Base-by-base conservation (phyloP, 129 eudicot genomes). In the Arctium lappa region DNA sequence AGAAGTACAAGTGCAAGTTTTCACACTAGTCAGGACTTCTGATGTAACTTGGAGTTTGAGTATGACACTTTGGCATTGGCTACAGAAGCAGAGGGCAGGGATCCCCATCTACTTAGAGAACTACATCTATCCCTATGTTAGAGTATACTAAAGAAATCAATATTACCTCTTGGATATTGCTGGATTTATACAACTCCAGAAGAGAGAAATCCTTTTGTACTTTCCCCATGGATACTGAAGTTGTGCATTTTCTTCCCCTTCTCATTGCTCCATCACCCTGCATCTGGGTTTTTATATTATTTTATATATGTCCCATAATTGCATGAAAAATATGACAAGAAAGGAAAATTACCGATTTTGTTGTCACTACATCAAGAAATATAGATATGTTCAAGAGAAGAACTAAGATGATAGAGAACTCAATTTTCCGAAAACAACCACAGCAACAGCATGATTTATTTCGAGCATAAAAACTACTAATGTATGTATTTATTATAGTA, bases 111-210 rank as follows among this genome's bases (percentile, higher is more conserved):
- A 5, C 9, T 42, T 42, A 44, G 53, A 44, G 12, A 44, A 44
- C 53, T 8, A 44, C 15, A 44, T 44, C 53, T 44, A 44, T 44
- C 53, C 12, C 13, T 0, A 1, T 8, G 11, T 44, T 8, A 44
- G 53, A 44, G 40, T 37, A 37, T 2, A 37, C 40, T 37, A 44
- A 44, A 44, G 12, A 44, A 48, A 48, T 56, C 62, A 78, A 5
- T 40, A 12, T 15, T 79, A 79, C 82, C 82, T 79, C 66, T 12
- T 79, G 33, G 68, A 66, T 79, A 66, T 69, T 79, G 10, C 40
- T 44, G 31, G 82, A 39, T 68, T 79, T 40, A 68, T 40, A 66
- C 30, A 79, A 13, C 29, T 79, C 82, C 11, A 12, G 0, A 42
- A 79, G 82, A 22, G 10, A 29, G 30, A 79, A 40, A 6, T 79